These are phyloP conservation scores for Pleurotus tuoliensis DNA, from an alignment of 768 basidiomycete species.

Conservation along the genomic window DNA sequence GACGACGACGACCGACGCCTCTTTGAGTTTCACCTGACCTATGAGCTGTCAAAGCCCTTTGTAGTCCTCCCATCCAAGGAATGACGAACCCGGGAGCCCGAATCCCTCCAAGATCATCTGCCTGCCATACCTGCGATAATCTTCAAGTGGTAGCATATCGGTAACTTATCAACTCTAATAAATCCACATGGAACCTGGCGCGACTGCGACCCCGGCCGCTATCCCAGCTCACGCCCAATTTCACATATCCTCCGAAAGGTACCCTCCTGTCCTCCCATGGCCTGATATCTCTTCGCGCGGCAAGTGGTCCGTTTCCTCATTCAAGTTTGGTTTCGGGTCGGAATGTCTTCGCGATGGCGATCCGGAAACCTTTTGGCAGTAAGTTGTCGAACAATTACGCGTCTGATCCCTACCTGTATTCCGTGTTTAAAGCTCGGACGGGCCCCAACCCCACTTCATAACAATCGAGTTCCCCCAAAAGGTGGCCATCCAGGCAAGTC, in stretches of 20 bases:
- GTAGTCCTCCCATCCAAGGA: neutral
- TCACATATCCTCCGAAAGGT: conserved; percentile 11
- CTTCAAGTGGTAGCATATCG: conserved; percentile 41
- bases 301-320: conserved; percentile 94
- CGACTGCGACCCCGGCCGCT: neutral
- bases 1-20: conserved; percentile 77
- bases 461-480: conserved; percentile 91
- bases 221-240: neutral
- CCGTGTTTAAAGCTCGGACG: conserved; percentile 64
- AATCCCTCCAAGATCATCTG: conserved; percentile 94
- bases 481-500: conserved; percentile 76
- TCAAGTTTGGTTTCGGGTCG: conserved; percentile 94
- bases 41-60: conserved; percentile 11
- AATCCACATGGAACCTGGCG: neutral
- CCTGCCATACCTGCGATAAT: conserved; percentile 89
- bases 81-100: conserved; percentile 70
- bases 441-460: conserved; percentile 95
- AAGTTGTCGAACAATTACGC: conserved; percentile 26
- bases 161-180: neutral
- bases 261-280: conserved; percentile 57
- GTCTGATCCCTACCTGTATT: neutral
- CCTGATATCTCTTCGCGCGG: conserved; percentile 87
- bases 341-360: conserved; percentile 88
- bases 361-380: conserved; percentile 98
- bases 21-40: conserved; percentile 84